These are phyloP conservation scores for Phytophthora tentaculata DNA, from an alignment of 352 stramenopile genomes.

Conservation along the genomic window DNA sequence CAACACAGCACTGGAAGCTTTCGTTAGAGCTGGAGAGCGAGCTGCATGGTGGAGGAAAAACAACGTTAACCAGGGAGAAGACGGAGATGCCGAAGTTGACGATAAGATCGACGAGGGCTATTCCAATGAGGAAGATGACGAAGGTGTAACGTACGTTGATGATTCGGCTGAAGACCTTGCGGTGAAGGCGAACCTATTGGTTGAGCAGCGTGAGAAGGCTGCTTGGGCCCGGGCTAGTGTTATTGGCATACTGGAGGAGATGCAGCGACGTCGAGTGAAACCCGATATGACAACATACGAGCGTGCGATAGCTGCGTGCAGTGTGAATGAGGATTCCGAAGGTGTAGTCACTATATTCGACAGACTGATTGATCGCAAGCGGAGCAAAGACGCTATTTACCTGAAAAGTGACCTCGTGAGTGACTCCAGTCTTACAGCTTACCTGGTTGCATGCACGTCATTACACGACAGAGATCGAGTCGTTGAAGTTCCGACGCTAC, in stretches of 20 bases:
- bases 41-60: constrained; percentile 35
- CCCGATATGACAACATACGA: constrained; percentile 39
- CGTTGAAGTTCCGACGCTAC: constrained; percentile 34
- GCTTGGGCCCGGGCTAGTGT: constrained; percentile 36
- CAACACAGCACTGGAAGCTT: constrained; percentile 63
- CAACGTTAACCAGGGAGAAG: constrained; percentile 19
- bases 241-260: constrained; percentile 40
- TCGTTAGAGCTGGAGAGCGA: constrained; percentile 37
- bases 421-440: constrained; percentile 46
- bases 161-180: background rate
- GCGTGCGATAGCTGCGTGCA: constrained; percentile 49
- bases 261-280: constrained; percentile 42
- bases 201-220: constrained; percentile 28
- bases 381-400: constrained; percentile 2
- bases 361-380: constrained; percentile 29
- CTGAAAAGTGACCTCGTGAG: constrained; percentile 40
- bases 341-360: constrained; percentile 53
- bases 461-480: constrained; percentile 44
- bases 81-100: constrained; percentile 16
- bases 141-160: constrained; percentile 6
- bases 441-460: constrained; percentile 45
- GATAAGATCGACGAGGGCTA: constrained; percentile 17
- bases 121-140: constrained; percentile 6
- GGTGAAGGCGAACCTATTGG: background rate
- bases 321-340: constrained; percentile 43